phyloP scores from a whole-genome alignment of 192 early-diverging fungal genomes.

The Backusella liffmaniae region DNA sequence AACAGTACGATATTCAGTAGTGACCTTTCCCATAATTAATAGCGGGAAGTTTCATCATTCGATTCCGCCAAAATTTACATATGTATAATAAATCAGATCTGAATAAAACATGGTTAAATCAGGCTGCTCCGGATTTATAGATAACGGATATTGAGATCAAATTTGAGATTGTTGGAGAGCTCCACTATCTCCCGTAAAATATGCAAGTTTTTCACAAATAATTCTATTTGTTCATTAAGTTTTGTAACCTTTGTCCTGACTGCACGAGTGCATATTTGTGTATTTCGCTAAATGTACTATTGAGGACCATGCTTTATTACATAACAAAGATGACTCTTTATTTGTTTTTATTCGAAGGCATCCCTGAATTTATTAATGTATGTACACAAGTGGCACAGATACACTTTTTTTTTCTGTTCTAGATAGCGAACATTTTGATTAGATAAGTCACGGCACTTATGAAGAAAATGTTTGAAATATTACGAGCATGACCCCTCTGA shows the following conservation, averaged over 20 bases:
- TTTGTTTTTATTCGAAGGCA: not conserved
- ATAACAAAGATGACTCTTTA: not conserved
- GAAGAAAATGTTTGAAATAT: not conserved
- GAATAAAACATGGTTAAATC: not conserved
- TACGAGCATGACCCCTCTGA: not conserved
- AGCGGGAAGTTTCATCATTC: not conserved
- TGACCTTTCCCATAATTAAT: not conserved
- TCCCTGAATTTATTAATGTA: not conserved
- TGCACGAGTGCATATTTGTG: not conserved
- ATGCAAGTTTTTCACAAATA: not conserved
- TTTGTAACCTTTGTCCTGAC: not conserved
- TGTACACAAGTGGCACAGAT: not conserved
- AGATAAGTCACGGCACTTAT: not conserved
- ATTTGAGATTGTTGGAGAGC: not conserved
- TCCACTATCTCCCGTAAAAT: not conserved
- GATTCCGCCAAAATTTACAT: not conserved
- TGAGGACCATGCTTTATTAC: not conserved
- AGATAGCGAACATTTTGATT: not conserved
- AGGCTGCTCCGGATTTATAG: not conserved
- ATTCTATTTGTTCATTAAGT: not conserved
- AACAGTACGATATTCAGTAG: not conserved
- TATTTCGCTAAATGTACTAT: not conserved
- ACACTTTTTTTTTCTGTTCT: not conserved
- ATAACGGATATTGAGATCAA: constrained; percentile 1
- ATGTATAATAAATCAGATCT: not conserved